Conservation (phyloP, 1,284 basidiomycete species). For the Ustilago loliicola region DNA sequence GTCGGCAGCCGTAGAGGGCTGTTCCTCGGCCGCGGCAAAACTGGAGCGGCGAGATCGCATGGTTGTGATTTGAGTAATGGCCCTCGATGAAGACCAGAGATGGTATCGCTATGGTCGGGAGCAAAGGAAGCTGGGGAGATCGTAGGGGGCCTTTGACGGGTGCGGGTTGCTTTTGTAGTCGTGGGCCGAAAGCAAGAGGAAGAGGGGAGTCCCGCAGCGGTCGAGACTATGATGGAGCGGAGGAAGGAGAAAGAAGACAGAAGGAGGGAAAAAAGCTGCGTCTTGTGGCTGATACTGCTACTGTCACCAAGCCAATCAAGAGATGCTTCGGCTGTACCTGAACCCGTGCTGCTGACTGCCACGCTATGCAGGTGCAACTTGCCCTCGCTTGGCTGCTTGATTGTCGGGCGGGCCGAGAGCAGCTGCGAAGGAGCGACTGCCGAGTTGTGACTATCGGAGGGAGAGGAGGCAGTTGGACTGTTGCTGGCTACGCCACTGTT, state of each 20-base stretch:
- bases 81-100: not conserved
- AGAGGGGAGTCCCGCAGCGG: conserved; percentile 3
- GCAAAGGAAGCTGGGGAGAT: not conserved
- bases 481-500: not conserved
- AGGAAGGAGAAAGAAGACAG: not conserved
- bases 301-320: not conserved
- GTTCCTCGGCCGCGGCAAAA: conserved; percentile 4
- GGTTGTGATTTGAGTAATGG: not conserved
- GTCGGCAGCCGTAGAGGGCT: conserved; percentile 28
- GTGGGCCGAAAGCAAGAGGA: not conserved
- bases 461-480: not conserved
- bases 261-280: conserved; percentile 3
- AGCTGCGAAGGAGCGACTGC: not conserved
- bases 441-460: not conserved
- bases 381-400: conserved; percentile 1
- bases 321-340: conserved; percentile 4
- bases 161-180: conserved; percentile 1
- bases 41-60: conserved; percentile 42
- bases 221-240: not conserved
- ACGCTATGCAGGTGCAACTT: conserved; percentile 8
- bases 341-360: not conserved
- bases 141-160: not conserved
- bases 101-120: not conserved
- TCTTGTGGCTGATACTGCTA: not conserved
- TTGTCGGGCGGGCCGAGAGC: not conserved